phyloP scores from a whole-genome alignment of 2,329 filamentous ascomycete genomes.

The Cucurbitaria berberidis region DNA sequence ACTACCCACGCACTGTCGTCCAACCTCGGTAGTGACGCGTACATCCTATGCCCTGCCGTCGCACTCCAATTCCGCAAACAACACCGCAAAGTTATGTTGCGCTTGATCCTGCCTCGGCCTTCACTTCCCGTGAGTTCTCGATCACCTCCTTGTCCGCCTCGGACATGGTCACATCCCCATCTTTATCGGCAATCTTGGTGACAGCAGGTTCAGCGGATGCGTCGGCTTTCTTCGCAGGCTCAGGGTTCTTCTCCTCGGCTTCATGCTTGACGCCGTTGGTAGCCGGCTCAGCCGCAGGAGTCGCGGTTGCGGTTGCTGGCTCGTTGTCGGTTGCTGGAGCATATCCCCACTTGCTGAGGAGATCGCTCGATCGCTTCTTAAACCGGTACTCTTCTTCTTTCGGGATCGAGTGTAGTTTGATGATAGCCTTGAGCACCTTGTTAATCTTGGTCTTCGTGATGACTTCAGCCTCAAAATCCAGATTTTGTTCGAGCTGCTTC shows the following conservation, averaged over 20 bases:
- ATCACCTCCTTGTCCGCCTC: constrained; percentile 28
- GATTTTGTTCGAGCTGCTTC: constrained; percentile 78
- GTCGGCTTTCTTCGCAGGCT: constrained; percentile 36
- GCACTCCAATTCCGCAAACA: no score
- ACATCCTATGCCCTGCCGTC: neutral
- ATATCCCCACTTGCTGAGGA: constrained; percentile 90
- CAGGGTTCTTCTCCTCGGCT: constrained; percentile 47
- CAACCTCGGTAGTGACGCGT: neutral
- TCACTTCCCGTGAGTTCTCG: constrained; percentile 22
- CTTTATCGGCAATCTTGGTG: constrained; percentile 26
- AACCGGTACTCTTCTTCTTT: constrained; percentile 89
- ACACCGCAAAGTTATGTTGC: neutral
- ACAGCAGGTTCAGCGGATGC: constrained; percentile 27
- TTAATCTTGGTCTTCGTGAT: constrained; percentile 95
- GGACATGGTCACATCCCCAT: constrained; percentile 37
- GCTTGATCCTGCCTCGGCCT: constrained; percentile 19
- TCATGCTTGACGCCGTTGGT: constrained; percentile 45
- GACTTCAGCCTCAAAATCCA: constrained; percentile 84
- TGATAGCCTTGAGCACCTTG: constrained; percentile 94
- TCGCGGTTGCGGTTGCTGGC: constrained; percentile 24
- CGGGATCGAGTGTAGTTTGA: constrained; percentile 80
- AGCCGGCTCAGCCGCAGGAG: constrained; percentile 25
- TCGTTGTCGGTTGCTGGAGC: constrained; percentile 60
- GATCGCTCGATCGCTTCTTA: constrained; percentile 77
- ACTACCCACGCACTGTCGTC: neutral